Conservation (phyloP, 164 flowering plant species). For the Vitis rotundifolia region DNA sequence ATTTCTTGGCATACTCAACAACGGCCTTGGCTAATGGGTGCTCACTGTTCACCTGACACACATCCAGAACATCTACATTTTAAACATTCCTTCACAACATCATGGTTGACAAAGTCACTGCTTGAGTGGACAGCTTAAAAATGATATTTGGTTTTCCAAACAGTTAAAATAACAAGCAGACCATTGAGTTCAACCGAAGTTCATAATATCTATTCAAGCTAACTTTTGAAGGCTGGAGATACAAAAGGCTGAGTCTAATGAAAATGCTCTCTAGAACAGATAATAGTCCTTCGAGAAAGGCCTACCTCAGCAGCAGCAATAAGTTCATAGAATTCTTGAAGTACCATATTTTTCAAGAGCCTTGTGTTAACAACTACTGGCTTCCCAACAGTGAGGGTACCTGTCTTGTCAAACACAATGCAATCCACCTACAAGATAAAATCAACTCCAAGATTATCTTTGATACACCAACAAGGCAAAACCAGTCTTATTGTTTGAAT, state of each 20-base stretch:
- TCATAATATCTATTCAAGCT: no score
- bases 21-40: constrained; percentile 91
- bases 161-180: no score
- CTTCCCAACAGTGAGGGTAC: constrained; percentile 87
- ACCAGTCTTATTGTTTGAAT: no score
- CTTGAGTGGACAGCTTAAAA: no score
- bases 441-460: not conserved
- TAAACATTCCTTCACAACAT: not conserved
- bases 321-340: constrained; percentile 65
- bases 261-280: not conserved
- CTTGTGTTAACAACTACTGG: constrained; percentile 74
- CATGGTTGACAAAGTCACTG: no score
- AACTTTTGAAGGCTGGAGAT: no score
- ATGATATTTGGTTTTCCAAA: no score
- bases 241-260: no score
- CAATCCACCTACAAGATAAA: constrained; percentile 58
- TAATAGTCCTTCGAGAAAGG: not conserved
- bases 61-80: not conserved
- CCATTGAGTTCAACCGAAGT: no score
- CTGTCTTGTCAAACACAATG: constrained; percentile 93
- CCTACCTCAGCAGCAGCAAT: constrained; percentile 84
- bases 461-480: no score
- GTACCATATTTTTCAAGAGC: constrained; percentile 60
- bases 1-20: constrained; percentile 73
- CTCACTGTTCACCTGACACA: constrained; percentile 72